Evolutionary conservation across 2,329 filamentous ascomycete species (phyloP), one percentile per base, ranked within the genome.

Genomic region (Sporothrix mexicana): DNA sequence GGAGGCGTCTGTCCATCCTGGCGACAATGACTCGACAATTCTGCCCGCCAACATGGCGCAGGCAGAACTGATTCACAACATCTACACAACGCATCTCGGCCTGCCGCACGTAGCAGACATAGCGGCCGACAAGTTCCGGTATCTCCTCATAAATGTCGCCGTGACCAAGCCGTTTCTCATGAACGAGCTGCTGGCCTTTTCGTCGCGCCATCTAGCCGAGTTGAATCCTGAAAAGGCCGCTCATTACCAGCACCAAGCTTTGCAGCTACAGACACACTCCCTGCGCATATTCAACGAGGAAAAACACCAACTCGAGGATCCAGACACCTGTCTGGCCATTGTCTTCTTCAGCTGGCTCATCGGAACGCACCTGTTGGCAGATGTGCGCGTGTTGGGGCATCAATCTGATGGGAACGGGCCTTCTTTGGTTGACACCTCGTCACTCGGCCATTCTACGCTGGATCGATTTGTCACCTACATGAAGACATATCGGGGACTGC

Each of bases 131-230:
- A 62, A 41, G 17, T 62, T 62, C 30, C 25, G 17, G 6, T 9
- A 5, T 1, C 7, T 62, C 30, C 10, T 62, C n/a, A 9, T 62
- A 6, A 17, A 20, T 10, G 15, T 62, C 2, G 57, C 57, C 2
- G 36, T 10, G n/a, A 20, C 2, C n/a, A 45, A 36, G 7, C 59
- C 59, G 9, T 62, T 62, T 20, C n/a, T 62, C 2, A 62, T 62
- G 59, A 62, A 62, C 59, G 59, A 41, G n/a, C 36, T 45, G 59
- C 30, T 62, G 17, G 59, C 59, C 17, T 62, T 62, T n/a, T 62
- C 59, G 36, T 45, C 59, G n/a, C 59, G 59, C 59, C 59, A 62
- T n/a, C 30, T 62, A 2, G 59, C 36, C 17, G 36, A 45, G 17
- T 12, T 17, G 9, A 36, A 43, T 10, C 59, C 59, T n/a, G 59